Evolutionary conservation across 1,139 yeast genomes (phyloP).

Genomic region (Blastobotrys indianensis): DNA sequence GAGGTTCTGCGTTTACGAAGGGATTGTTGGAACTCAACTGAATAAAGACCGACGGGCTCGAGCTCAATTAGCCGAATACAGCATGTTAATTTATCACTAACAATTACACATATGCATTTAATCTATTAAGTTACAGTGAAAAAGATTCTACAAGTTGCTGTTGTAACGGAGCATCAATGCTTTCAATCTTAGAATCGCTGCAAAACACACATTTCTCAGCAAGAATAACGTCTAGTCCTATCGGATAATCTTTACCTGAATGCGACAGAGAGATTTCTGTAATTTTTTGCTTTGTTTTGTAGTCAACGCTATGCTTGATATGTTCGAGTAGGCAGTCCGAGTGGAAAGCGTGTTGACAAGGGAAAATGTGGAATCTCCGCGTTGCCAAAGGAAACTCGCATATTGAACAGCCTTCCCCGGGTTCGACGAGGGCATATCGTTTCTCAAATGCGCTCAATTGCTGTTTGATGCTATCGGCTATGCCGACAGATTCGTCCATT

Average conservation of each 20-base stretch:
- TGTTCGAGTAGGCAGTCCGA: conserved; percentile 71
- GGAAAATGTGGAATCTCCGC: conserved; percentile 74
- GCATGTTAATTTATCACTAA: not conserved
- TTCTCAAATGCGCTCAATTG: conserved; percentile 50
- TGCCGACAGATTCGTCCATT: conserved; percentile 66
- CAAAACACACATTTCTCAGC: conserved; percentile 73
- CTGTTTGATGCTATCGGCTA: conserved; percentile 54
- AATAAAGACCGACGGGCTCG: not conserved
- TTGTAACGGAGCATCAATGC: conserved; percentile 54
- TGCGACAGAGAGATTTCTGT: conserved; percentile 44
- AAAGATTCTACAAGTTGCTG: conserved; percentile 10
- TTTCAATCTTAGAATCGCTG: conserved; percentile 66
- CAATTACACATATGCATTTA: not conserved
- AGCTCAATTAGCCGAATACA: not conserved
- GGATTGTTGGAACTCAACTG: conserved; percentile 23
- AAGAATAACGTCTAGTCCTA: conserved; percentile 54
- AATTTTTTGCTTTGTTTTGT: conserved; percentile 57
- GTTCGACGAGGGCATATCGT: conserved; percentile 58
- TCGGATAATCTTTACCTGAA: conserved; percentile 30
- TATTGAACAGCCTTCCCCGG: conserved; percentile 75
- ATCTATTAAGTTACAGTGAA: conserved; percentile 2
- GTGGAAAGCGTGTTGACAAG: conserved; percentile 88
- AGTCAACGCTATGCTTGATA: conserved; percentile 59
- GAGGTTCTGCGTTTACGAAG: conserved; percentile 26
- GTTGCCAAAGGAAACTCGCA: conserved; percentile 66